phyloP scores from a whole-genome alignment of 805 yeast species.

The Schwanniomyces pseudopolymorphus region DNA sequence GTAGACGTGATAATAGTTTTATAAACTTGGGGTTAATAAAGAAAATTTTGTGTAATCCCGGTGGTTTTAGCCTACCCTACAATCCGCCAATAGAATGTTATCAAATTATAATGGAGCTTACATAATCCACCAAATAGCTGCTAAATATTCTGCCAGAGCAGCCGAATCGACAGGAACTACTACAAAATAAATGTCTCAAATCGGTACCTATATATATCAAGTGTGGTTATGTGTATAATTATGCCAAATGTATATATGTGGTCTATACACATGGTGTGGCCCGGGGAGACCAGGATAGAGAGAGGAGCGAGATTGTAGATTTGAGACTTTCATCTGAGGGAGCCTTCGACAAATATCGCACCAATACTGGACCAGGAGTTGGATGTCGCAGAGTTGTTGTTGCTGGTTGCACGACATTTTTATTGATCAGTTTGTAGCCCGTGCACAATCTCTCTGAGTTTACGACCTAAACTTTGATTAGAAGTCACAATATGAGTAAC shows the following conservation, averaged over 20 bases:
- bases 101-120: slow-evolving; percentile 6
- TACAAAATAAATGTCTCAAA: background rate
- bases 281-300: too few species aligned
- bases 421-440: slow-evolving; percentile 1
- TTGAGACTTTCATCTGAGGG: too few species aligned
- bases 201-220: too few species aligned
- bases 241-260: too few species aligned
- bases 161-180: background rate
- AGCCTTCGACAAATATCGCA: too few species aligned
- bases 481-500: background rate
- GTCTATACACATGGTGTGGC: too few species aligned
- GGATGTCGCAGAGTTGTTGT: too few species aligned
- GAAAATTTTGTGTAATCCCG: slow-evolving; percentile 8
- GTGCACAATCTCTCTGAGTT: background rate
- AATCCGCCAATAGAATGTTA: slow-evolving; percentile 5
- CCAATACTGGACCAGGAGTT: too few species aligned
- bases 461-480: background rate
- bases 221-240: too few species aligned
- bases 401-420: background rate
- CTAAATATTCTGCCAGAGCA: background rate
- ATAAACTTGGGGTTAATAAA: slow-evolving; percentile 1
- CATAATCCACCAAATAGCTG: background rate
- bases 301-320: too few species aligned
- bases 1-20: background rate
- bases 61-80: background rate